These are phyloP conservation scores for Daphne laureola DNA, from an alignment of 441 rosid genomes.

Conservation along the genomic window DNA sequence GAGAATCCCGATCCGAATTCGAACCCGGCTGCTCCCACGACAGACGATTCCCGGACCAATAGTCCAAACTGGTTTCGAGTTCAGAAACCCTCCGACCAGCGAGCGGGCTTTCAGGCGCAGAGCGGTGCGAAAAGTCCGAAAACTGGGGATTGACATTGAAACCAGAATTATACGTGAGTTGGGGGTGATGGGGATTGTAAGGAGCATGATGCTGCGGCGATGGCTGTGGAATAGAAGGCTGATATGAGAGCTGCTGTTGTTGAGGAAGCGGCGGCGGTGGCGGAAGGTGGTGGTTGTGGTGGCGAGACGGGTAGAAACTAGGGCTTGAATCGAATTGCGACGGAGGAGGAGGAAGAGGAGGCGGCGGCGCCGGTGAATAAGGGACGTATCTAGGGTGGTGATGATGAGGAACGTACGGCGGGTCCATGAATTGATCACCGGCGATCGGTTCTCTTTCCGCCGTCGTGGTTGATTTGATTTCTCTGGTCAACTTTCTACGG, in stretches of 20 bases:
- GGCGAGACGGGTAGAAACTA: slow-evolving; percentile 14
- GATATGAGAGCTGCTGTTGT: slow-evolving; percentile 16
- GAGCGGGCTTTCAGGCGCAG: slow-evolving; percentile 20
- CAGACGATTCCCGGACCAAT: slow-evolving; percentile 22
- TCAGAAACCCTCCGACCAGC: slow-evolving; percentile 16
- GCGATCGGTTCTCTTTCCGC: too few relatives aligned
- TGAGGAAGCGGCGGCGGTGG: slow-evolving; percentile 16
- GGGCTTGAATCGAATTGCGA: slow-evolving; percentile 23
- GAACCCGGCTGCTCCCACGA: slow-evolving; percentile 21
- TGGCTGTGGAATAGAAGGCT: slow-evolving; percentile 19
- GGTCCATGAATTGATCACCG: slow-evolving; percentile 26
- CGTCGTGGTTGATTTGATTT: too few relatives aligned
- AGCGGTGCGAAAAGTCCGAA: slow-evolving; percentile 18
- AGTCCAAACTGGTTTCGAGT: slow-evolving; percentile 16
- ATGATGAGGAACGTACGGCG: slow-evolving; percentile 24
- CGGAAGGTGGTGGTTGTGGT: slow-evolving; percentile 7
- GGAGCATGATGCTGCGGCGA: slow-evolving; percentile 17
- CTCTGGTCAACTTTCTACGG: too few relatives aligned
- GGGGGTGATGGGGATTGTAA: slow-evolving; percentile 26
- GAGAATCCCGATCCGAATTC: slow-evolving; percentile 19
- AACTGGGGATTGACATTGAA: slow-evolving; percentile 24
- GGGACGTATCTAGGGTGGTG: slow-evolving; percentile 24
- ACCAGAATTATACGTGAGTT: slow-evolving; percentile 21
- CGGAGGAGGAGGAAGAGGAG: slow-evolving; percentile 10
- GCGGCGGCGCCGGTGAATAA: slow-evolving; percentile 24